phyloP scores from a whole-genome alignment of 1,284 basidiomycete genomes.

The Tetrapyrgos nigripes region DNA sequence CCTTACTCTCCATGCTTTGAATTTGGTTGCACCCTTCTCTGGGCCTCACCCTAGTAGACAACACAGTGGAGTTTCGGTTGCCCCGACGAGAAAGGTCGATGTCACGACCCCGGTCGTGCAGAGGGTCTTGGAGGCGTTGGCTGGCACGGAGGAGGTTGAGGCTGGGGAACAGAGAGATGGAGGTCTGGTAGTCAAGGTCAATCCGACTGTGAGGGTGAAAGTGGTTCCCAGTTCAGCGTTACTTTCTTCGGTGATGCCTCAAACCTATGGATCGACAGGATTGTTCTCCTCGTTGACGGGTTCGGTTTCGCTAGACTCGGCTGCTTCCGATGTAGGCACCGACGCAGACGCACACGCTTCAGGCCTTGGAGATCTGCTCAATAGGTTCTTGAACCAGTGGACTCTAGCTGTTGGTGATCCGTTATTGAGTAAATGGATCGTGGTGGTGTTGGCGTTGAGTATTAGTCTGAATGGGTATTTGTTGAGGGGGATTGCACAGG shows the following conservation, averaged over 20 bases:
- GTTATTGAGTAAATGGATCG: constrained; percentile 95
- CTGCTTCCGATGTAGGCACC: constrained; percentile 21
- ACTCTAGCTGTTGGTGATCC: constrained; percentile 95
- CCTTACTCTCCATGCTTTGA: constrained; percentile 88
- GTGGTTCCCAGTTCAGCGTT: constrained; percentile 24
- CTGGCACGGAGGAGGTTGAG: constrained; percentile 38
- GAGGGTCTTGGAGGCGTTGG: constrained; percentile 65
- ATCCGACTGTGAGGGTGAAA: constrained; percentile 21
- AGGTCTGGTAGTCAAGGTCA: constrained; percentile 69
- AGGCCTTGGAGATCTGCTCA: constrained; percentile 48
- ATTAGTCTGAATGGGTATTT: constrained; percentile 95
- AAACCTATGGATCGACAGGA: constrained; percentile 7
- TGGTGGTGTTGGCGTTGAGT: constrained; percentile 85
- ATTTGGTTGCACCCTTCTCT: constrained; percentile 92
- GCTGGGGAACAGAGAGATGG: constrained; percentile 33
- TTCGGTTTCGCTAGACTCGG: constrained; percentile 14
- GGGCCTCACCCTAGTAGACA: constrained; percentile 43
- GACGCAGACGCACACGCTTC: constrained; percentile 1
- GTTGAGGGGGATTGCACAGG: constrained; percentile 78
- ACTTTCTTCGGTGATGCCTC: constrained; percentile 9
- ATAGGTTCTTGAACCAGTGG: constrained; percentile 95
- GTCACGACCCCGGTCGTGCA: constrained; percentile 66
- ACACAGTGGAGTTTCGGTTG: constrained; percentile 36
- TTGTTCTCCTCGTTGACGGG: constrained; percentile 15
- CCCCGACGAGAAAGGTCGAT: constrained; percentile 69